Evolutionary conservation across 2,329 filamentous ascomycete genomes (phyloP).

Genomic region (Lasiodiplodia sp.): DNA sequence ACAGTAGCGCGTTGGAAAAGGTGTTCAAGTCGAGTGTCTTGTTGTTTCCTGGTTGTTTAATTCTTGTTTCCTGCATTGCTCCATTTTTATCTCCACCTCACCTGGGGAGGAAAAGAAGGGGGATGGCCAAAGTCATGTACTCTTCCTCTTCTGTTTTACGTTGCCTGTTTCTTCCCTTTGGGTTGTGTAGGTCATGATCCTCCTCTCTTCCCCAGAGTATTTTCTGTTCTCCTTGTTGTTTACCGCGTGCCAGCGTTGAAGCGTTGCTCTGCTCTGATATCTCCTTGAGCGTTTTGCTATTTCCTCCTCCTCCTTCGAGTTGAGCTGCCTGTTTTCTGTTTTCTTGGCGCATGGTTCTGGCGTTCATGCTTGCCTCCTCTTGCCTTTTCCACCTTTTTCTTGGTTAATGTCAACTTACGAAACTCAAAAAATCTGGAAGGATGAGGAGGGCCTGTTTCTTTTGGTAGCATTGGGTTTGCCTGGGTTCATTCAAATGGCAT

Average conservation of each 20-base stretch:
- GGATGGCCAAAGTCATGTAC: neutral
- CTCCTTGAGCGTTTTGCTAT: neutral
- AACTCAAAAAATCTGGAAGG: slow-evolving; percentile 12
- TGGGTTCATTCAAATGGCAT: slow-evolving; percentile 2
- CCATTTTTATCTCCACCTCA: neutral
- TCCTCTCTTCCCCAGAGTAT: neutral
- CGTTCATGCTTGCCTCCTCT: slow-evolving; percentile 9
- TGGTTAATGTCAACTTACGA: slow-evolving; percentile 8
- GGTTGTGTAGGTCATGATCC: neutral
- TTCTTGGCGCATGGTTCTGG: neutral
- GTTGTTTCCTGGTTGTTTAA: neutral
- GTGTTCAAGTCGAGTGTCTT: neutral
- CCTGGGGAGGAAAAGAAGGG: neutral
- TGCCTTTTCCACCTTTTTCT: neutral
- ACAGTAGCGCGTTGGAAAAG: neutral
- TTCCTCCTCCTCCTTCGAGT: neutral
- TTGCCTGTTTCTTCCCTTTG: neutral
- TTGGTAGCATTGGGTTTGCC: neutral
- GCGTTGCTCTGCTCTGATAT: neutral
- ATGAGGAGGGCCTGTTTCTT: neutral
- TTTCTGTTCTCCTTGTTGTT: neutral
- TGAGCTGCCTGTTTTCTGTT: slow-evolving; percentile 3
- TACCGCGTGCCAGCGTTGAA: slow-evolving; percentile 4
- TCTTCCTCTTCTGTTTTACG: neutral
- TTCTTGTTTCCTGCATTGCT: neutral